Conservation (phyloP, 352 stramenopile genomes). For the Blastocystis sp. region DNA sequence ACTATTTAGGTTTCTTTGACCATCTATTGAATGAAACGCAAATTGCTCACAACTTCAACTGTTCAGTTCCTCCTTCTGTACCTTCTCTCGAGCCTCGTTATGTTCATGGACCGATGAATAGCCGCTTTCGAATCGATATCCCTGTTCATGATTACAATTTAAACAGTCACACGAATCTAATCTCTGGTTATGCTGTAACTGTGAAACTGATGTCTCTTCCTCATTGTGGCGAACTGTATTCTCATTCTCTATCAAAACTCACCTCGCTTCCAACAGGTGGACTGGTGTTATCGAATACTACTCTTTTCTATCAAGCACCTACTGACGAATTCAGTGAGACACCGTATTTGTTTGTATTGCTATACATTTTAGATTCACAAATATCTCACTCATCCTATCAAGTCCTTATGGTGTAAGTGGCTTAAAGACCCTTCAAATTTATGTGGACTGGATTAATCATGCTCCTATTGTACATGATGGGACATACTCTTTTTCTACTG, state of each 20-base stretch:
- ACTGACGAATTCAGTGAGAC: not conserved
- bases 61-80: conserved; percentile 31
- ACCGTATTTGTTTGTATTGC: not conserved
- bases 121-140: not conserved
- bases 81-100: not conserved
- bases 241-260: not conserved
- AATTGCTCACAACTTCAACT: conserved; percentile 17
- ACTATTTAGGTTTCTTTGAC: conserved; percentile 24
- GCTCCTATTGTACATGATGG: not conserved
- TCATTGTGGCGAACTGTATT: not conserved
- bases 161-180: conserved; percentile 14
- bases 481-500: not conserved
- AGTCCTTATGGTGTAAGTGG: not conserved
- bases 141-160: conserved; percentile 35
- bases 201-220: not conserved
- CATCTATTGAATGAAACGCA: not conserved
- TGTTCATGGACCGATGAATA: conserved; percentile 21
- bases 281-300: not conserved
- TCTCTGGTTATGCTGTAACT: not conserved
- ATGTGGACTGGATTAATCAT: conserved; percentile 46
- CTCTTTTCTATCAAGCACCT: conserved; percentile 1
- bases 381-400: not conserved
- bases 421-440: conserved; percentile 12
- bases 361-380: not conserved
- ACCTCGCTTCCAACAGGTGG: not conserved